Percentiles rank a stretch among this genome's conserved stretches.
Conservation (phyloP, 2,329 filamentous ascomycete species). For the Penicillium sp. region DNA sequence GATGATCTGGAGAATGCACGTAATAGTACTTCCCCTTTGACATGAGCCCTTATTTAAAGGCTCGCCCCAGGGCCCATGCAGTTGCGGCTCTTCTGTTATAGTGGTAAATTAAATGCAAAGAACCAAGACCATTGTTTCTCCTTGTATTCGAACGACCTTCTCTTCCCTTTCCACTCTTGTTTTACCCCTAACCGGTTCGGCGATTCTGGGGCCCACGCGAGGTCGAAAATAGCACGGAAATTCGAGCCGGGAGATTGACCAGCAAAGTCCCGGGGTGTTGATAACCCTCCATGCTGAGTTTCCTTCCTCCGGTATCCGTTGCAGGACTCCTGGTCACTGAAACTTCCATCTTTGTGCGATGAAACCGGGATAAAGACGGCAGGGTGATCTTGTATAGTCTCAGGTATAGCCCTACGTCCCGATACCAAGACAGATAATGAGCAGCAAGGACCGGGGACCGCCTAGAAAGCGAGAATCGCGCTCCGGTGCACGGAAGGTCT, state of each 20-base stretch:
- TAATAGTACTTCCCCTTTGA: not conserved
- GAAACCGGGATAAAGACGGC: conserved; percentile 8
- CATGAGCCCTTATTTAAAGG: conserved; percentile 9
- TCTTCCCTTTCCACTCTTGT: not conserved
- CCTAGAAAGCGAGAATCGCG: conserved; percentile 43
- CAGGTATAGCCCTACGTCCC: not conserved
- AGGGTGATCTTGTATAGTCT: conserved; percentile 2
- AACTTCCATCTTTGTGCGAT: conserved; percentile 5
- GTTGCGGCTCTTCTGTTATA: no score
- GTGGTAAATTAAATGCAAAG: no score
- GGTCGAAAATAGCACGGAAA: not conserved
- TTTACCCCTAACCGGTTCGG: conserved; percentile 13
- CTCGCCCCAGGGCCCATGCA: not conserved
- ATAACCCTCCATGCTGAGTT: conserved; percentile 10
- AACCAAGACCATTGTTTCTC: not conserved
- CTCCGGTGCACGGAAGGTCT: conserved; percentile 54
- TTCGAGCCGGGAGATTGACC: not conserved
- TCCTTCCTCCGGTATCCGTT: conserved; percentile 1
- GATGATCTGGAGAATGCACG: conserved; percentile 19
- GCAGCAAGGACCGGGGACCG: conserved; percentile 22
- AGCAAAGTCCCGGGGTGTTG: not conserved
- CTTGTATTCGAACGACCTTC: conserved; percentile 5
- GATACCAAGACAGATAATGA: conserved; percentile 12
- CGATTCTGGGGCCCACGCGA: conserved; percentile 10
- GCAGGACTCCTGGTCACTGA: conserved; percentile 14